phyloP scores from a whole-genome alignment of 768 basidiomycete genomes.

The Exsudoporus frostii region DNA sequence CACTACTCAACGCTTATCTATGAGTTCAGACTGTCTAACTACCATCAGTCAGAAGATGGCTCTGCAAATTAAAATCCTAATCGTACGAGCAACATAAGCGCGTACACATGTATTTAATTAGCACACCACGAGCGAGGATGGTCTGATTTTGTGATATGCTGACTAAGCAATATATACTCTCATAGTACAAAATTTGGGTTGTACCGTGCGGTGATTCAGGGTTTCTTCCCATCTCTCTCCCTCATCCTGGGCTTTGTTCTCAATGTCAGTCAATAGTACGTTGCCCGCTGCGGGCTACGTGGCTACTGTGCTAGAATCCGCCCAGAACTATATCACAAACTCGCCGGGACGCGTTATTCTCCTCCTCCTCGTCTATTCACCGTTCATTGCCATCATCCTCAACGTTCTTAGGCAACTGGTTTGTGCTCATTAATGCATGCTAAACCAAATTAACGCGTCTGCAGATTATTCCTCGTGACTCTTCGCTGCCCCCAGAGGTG shows the following conservation, averaged over 20 bases:
- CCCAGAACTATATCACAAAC: constrained; percentile 19
- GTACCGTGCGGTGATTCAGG: not conserved
- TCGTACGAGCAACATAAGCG: too few relatives aligned
- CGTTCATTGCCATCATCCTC: constrained; percentile 62
- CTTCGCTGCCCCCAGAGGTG: constrained; percentile 80
- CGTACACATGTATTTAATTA: too few relatives aligned
- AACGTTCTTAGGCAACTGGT: constrained; percentile 83
- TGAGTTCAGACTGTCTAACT: too few relatives aligned
- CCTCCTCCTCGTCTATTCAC: constrained; percentile 57
- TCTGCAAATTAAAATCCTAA: too few relatives aligned
- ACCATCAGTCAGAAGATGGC: too few relatives aligned
- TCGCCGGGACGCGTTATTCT: constrained; percentile 31
- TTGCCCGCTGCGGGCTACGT: constrained; percentile 25
- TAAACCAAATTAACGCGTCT: not conserved
- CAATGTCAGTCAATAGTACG: constrained; percentile 28
- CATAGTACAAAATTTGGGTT: constrained; percentile 2
- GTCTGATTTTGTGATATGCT: constrained; percentile 18
- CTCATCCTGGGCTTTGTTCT: not conserved
- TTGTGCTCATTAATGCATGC: constrained; percentile 20
- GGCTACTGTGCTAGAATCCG: constrained; percentile 14
- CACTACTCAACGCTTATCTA: too few relatives aligned
- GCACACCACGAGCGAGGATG: too few relatives aligned
- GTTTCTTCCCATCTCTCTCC: not conserved
- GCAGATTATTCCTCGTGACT: constrained; percentile 65
- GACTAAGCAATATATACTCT: constrained; percentile 23